These are phyloP conservation scores for Alternaria sp. DNA, from an alignment of 2,329 filamentous ascomycete species.

Conservation along the genomic window DNA sequence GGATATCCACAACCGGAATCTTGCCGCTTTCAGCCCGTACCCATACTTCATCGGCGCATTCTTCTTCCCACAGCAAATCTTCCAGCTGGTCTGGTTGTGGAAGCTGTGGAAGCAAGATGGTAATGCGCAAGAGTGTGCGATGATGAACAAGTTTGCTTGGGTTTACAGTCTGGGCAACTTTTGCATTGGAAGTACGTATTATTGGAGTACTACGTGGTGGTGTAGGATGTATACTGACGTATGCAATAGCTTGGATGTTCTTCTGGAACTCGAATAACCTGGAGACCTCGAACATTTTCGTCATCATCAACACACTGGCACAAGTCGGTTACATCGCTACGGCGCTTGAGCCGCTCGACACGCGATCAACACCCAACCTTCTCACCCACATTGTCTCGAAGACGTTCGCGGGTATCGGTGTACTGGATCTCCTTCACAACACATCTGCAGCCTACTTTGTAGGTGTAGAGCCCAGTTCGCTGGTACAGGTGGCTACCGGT, in stretches of 20 bases:
- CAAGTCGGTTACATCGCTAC: conserved; percentile 63
- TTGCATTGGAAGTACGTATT: conserved; percentile 61
- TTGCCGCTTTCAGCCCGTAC: conserved; percentile 65
- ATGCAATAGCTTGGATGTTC: conserved; percentile 61
- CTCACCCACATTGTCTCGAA: conserved; percentile 65
- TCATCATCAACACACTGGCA: conserved; percentile 60
- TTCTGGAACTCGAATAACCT: conserved; percentile 64
- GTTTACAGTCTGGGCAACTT: conserved; percentile 64
- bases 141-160: conserved; percentile 62
- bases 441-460: conserved; percentile 63
- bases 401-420: conserved; percentile 66
- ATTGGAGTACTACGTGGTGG: no score
- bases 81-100: conserved; percentile 65
- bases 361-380: conserved; percentile 56
- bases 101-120: conserved; percentile 59
- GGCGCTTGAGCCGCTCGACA: conserved; percentile 58
- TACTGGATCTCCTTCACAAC: conserved; percentile 66
- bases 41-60: conserved; percentile 66
- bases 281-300: conserved; percentile 61
- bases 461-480: conserved; percentile 53
- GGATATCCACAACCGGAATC: conserved; percentile 63
- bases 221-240: background rate
- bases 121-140: conserved; percentile 52
- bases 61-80: conserved; percentile 67
- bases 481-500: conserved; percentile 61